Evolutionary conservation across 148 eudicot genomes (phyloP), one percentile per base, ranked within the genome.

Genomic region (Vaccinium macrocarpon): DNA sequence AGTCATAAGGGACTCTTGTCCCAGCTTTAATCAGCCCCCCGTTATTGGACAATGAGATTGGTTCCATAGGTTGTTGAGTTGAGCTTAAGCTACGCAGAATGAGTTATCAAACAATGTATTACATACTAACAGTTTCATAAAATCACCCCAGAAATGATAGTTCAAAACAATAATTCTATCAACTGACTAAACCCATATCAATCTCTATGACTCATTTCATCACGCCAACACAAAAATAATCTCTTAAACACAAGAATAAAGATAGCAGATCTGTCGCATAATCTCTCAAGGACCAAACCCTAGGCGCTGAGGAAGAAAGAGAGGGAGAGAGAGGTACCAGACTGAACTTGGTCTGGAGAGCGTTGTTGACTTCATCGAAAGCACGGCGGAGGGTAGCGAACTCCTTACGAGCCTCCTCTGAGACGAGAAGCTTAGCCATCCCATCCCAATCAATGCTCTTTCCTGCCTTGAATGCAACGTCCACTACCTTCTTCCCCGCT

Each of bases 321-420:
- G 49, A 35, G 50, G 76, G 7, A 79, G 21, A 27, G 8, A 61
- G 0, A 64, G 72, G 18, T 66, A 93, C 98, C 98, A 91, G 95
- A 75, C 98, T 94, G 83, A 94, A 96, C 88, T 96, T 96, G 86
- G 98, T 96, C 66, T 89, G 89, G 77, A 96, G 98, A 74, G 91
- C 86, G 78, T 81, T 56, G 84, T 96, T 96, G 89, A 96, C 98
- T 71, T 94, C 98, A 19, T 94, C 93, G 87, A 96, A 96, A 83
- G 98, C 88, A 50, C 96, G 94, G 80, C 98, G 96, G 85, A 96
- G 98, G 82, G 84, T 84, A 35, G 92, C 85, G 89, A 96, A 96
- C 93, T 96, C 98, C 88, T 87, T 84, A 19, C 81, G 81, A 77
- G 86, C 86, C 82, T 84, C 82, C 25, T 78, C 72, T 18, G 86